Conservation (phyloP, 495 filamentous ascomycete genomes). For the Aspergillus steynii region DNA sequence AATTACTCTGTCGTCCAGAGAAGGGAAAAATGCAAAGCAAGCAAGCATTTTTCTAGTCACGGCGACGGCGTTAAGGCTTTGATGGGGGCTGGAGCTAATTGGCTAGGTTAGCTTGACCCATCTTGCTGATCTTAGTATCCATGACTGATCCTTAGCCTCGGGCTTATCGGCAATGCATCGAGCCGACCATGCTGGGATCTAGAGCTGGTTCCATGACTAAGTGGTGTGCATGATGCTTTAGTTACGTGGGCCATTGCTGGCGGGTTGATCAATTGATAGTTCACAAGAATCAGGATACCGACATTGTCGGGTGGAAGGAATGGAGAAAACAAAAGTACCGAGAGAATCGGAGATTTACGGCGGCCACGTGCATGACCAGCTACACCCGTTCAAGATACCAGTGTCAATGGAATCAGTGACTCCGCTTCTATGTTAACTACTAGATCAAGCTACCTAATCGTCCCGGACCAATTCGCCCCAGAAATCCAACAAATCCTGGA, state of each 20-base stretch:
- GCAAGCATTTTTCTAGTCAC: neutral
- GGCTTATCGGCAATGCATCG: neutral
- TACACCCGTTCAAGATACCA: too few relatives aligned
- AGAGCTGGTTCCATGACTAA: neutral
- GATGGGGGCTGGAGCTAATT: neutral
- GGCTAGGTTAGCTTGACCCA: neutral
- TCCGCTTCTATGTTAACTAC: neutral
- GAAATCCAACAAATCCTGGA: slow-evolving; percentile 11
- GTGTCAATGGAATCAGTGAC: neutral
- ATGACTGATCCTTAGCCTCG: neutral
- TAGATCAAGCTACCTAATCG: slow-evolving; percentile 16
- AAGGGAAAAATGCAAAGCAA: neutral
- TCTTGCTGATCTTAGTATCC: neutral
- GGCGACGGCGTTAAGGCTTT: neutral
- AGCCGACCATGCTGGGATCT: neutral
- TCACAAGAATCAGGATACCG: neutral
- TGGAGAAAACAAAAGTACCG: too few relatives aligned
- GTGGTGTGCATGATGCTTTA: neutral
- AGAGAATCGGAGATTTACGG: neutral
- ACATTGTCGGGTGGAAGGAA: too few relatives aligned
- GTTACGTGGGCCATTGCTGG: neutral
- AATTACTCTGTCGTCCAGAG: neutral
- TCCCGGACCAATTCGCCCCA: slow-evolving; percentile 12
- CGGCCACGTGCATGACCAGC: neutral
- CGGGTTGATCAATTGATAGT: neutral